Evolutionary conservation across 441 rosid species (phyloP).

Genomic region (Mallotus japonicus): DNA sequence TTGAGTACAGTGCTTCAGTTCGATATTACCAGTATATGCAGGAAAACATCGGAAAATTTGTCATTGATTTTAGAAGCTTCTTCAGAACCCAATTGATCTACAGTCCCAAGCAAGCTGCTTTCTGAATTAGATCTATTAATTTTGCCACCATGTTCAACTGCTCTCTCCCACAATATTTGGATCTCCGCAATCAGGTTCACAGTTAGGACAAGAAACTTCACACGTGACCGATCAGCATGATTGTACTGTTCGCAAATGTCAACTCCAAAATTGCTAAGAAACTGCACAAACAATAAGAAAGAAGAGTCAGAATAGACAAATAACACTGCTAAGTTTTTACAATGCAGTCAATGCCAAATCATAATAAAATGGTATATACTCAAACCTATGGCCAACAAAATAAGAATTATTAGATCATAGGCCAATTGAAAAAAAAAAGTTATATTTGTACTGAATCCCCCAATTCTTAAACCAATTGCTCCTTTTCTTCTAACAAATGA

Average conservation of each 20-base stretch:
- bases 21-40: constrained; percentile 53
- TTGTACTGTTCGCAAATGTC: constrained; percentile 46
- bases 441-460: constrained; percentile 4
- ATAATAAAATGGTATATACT: background rate
- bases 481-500: background rate
- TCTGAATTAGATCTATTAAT: constrained; percentile 30
- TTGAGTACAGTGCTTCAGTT: constrained; percentile 10
- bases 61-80: constrained; percentile 37
- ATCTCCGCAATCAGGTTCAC: constrained; percentile 66
- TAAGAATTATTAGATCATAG: background rate
- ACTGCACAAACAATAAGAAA: constrained; percentile 47
- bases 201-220: constrained; percentile 60
- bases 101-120: constrained; percentile 33
- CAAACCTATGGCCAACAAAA: background rate
- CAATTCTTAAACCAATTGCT: background rate
- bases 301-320: constrained; percentile 10
- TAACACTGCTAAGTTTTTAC: background rate
- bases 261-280: constrained; percentile 44
- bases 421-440: background rate
- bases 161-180: constrained; percentile 52
- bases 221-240: constrained; percentile 41
- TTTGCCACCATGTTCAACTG: constrained; percentile 33
- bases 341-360: background rate
- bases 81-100: constrained; percentile 31
- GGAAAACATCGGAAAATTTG: constrained; percentile 48